Evolutionary conservation across 768 basidiomycete genomes (phyloP), one percentile per base, ranked within the genome.

Genomic region (Tricholoma hemisulphureum): DNA sequence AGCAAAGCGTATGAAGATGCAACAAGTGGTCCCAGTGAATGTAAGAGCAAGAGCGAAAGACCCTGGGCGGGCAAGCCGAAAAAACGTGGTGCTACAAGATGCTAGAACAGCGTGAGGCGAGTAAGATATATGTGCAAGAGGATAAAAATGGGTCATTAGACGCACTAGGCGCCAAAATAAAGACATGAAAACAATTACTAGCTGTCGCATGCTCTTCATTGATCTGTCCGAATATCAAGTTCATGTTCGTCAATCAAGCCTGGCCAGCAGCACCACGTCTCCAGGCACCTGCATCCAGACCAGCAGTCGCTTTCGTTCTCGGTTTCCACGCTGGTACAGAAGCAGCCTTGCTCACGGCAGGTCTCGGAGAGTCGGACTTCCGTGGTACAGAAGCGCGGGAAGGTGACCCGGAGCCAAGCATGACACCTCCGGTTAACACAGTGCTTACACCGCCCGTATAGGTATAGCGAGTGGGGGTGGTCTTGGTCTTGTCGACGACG

Each of bases 361-460:
- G 9, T 2, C 14, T 34, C 9, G 32, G 9, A n/a, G n/a, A n/a
- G n/a, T n/a, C n/a, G n/a, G n/a, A n/a, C 14, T 16, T 35, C n/a
- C 34, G 34, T 35, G n/a, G n/a, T 3, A 35, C 34, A 41, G 39
- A 41, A 21, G 18, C 39, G 20, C n/a, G 18, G 10, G 18, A 2
- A 7, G 39, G 18, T 10, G 39, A 3, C 3, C 7, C 10, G 3
- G 39, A 21, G 10, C 75, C 77, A 39, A 79, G 75, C 77, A 77
- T 79, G 18, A 79, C 77, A 45, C 77, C 77, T 23, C 77, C 77
- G 5, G 73, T 75, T 45, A 78, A 71, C 32, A 75, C 74, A 59
- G 71, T 76, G 67, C 77, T 78, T 28, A 74, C 69, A 11, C 77
- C 77, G 45, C 76, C 77, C 57, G 72, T 71, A 61, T 79, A 79